Conservation (phyloP, 192 early-diverging fungal genomes). For the Glomus cerebriforme region DNA sequence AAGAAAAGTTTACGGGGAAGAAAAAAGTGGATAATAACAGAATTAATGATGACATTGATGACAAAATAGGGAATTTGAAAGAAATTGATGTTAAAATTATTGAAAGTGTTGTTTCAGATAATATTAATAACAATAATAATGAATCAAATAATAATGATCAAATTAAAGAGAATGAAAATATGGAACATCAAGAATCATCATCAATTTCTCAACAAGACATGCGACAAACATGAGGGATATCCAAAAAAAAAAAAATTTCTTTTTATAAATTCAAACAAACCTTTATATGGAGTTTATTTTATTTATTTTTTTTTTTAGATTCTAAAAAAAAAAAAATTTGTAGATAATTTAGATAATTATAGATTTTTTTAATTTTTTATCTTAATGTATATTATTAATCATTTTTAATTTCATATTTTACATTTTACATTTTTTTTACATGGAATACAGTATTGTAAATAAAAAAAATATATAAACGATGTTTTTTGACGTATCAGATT, state of each 20-base stretch:
- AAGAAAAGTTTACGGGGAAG: not conserved
- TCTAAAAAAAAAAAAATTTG: no score
- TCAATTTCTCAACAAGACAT: not conserved
- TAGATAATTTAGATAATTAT: no score
- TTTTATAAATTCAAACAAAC: no score
- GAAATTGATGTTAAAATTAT: not conserved
- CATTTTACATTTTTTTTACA: no score
- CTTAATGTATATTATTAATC: no score
- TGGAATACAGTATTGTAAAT: no score
- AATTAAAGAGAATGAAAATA: not conserved
- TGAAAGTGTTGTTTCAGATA: not conserved
- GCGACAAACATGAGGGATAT: not conserved
- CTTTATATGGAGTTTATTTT: no score
- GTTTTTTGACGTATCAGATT: no score
- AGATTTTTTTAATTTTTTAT: no score
- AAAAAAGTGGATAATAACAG: not conserved
- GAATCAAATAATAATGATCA: not conserved
- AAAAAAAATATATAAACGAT: no score
- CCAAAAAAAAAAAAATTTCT: not conserved
- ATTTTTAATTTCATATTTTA: no score
- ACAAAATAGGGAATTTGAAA: not conserved
- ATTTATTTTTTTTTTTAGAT: no score
- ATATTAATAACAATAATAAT: not conserved
- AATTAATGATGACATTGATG: not conserved
- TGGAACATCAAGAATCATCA: not conserved